Percentiles rank a stretch among this genome's conserved stretches.
Evolutionary conservation across 257 asterid genomes (phyloP).

Genomic region (Solanum lycopersicoides): DNA sequence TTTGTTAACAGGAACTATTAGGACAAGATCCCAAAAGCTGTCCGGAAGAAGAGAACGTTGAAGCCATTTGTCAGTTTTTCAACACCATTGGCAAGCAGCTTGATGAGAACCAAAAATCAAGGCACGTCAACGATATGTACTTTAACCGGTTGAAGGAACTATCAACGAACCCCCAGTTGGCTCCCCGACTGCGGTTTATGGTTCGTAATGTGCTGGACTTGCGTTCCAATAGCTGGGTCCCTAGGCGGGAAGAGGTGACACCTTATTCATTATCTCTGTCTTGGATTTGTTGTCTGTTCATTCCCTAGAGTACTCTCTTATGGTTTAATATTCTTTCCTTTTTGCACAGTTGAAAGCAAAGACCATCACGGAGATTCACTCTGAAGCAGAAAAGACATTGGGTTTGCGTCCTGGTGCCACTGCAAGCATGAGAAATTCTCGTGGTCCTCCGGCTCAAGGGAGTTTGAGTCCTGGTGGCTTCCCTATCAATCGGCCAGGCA

Average conservation of each 20-base stretch:
- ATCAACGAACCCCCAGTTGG: constrained; percentile 66
- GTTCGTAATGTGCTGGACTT: constrained; percentile 74
- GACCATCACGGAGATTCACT: constrained; percentile 83
- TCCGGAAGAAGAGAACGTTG: constrained; percentile 94
- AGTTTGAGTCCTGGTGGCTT: constrained; percentile 50
- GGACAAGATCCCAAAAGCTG: constrained; percentile 56
- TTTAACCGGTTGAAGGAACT: constrained; percentile 65
- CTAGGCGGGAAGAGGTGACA: constrained; percentile 87
- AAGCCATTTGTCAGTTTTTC: constrained; percentile 95
- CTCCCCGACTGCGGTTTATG: constrained; percentile 76
- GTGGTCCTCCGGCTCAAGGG: constrained; percentile 53
- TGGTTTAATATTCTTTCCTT: not conserved
- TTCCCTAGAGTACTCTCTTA: not conserved
- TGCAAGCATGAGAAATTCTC: constrained; percentile 66
- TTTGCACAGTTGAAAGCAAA: constrained; percentile 72
- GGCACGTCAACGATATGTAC: constrained; percentile 58
- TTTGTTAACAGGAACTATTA: constrained; percentile 50
- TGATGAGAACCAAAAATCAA: constrained; percentile 68
- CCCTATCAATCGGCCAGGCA: constrained; percentile 70
- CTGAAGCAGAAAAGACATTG: constrained; percentile 85
- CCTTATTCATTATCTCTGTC: not conserved
- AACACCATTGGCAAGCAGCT: constrained; percentile 91
- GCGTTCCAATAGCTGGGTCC: constrained; percentile 77
- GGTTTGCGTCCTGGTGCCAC: constrained; percentile 96
- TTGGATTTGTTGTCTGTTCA: not conserved